Percentiles rank a stretch among this genome's conserved stretches.
Evolutionary conservation across 2,329 filamentous ascomycete genomes (phyloP).

Genomic region (Calonectria pseudoreteaudii): DNA sequence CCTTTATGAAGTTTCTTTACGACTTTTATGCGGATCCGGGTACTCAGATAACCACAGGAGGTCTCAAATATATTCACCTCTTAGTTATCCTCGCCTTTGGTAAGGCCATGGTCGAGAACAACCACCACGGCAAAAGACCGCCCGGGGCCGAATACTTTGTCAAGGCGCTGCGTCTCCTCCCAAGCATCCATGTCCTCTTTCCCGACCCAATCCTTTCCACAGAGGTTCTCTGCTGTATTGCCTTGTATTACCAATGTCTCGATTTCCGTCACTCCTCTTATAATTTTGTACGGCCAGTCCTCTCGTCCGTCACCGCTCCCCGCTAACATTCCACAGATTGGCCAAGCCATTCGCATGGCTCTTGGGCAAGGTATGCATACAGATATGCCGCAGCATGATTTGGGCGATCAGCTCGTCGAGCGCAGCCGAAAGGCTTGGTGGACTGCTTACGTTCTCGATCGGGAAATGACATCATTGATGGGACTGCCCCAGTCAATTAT

Average conservation of each 20-base stretch:
- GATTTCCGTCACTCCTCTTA: constrained; percentile 60
- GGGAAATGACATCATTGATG: constrained; percentile 66
- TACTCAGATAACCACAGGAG: constrained; percentile 26
- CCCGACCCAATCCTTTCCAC: constrained; percentile 58
- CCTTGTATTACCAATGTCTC: constrained; percentile 64
- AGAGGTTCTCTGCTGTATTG: constrained; percentile 63
- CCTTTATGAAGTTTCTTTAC: constrained; percentile 56
- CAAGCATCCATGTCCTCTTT: constrained; percentile 53
- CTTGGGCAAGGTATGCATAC: constrained; percentile 64
- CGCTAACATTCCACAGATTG: constrained; percentile 50
- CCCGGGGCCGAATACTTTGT: constrained; percentile 61
- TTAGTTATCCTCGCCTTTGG: constrained; percentile 66
- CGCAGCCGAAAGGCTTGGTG: constrained; percentile 64
- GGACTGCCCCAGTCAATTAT: constrained; percentile 61
- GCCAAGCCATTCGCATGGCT: constrained; percentile 63
- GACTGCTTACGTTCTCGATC: constrained; percentile 65
- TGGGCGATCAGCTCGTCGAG: constrained; percentile 56
- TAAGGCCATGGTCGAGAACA: constrained; percentile 61
- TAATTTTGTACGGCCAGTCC: constrained; percentile 51
- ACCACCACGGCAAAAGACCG: constrained; percentile 51
- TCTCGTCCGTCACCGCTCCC: not conserved
- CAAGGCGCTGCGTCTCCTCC: constrained; percentile 57
- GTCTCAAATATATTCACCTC: constrained; percentile 65
- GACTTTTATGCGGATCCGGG: constrained; percentile 44
- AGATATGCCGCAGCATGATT: constrained; percentile 57